These are phyloP conservation scores for Parachaetomium inaequale DNA, from an alignment of 495 filamentous ascomycete genomes.

Conservation along the genomic window DNA sequence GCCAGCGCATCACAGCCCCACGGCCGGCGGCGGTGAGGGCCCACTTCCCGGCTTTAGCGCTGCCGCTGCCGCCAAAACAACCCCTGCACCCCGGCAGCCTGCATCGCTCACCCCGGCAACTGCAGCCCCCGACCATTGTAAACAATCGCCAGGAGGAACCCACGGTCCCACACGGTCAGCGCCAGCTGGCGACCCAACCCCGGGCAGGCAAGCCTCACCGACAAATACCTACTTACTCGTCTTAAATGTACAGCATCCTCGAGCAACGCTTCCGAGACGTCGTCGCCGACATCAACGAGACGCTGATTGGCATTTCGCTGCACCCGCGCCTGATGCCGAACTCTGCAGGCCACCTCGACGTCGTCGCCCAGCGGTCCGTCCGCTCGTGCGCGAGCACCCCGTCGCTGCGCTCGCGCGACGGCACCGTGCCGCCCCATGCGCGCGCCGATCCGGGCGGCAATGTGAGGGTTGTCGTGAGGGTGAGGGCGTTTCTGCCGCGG, in stretches of 20 bases:
- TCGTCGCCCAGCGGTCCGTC: slow-evolving; percentile 26
- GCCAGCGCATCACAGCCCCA: slow-evolving; percentile 8
- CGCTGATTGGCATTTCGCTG: slow-evolving; percentile 44
- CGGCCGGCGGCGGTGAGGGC: neutral
- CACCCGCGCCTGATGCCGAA: slow-evolving; percentile 46
- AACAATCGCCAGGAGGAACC: slow-evolving; percentile 19
- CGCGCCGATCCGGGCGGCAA: slow-evolving; percentile 67
- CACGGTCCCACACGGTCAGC: neutral
- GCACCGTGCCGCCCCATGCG: slow-evolving; percentile 48
- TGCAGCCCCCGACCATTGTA: slow-evolving; percentile 20
- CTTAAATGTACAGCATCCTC: slow-evolving; percentile 39
- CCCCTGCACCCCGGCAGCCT: neutral
- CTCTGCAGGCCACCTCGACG: slow-evolving; percentile 27
- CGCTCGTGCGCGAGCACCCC: slow-evolving; percentile 63
- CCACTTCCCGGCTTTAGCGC: slow-evolving; percentile 9
- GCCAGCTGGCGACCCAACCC: slow-evolving; percentile 10
- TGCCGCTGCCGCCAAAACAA: slow-evolving; percentile 8
- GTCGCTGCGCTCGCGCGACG: slow-evolving; percentile 70
- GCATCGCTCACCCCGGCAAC: slow-evolving; percentile 30
- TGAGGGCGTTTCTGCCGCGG: slow-evolving; percentile 82
- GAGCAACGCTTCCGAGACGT: slow-evolving; percentile 35
- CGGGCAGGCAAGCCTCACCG: no score
- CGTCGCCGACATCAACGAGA: slow-evolving; percentile 42
- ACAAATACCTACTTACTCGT: neutral
- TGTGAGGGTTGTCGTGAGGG: slow-evolving; percentile 90